Evolutionary conservation across 2,329 filamentous ascomycete genomes (phyloP).

Genomic region (Teratosphaeriaceae sp.): DNA sequence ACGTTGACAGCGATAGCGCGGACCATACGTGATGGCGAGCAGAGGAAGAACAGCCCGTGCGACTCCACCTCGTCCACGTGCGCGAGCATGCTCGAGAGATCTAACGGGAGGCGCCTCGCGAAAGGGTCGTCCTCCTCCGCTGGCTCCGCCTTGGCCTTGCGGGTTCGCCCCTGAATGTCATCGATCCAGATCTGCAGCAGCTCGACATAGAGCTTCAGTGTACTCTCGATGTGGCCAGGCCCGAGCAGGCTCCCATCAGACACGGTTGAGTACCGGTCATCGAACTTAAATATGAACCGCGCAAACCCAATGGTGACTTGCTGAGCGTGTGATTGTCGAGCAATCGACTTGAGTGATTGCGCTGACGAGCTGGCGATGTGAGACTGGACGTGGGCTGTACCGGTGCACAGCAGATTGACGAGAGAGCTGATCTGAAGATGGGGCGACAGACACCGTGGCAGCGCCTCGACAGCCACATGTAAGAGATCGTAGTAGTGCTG

Average conservation of each 20-base stretch:
- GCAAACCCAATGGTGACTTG: conserved; percentile 96
- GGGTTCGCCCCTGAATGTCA: conserved; percentile 81
- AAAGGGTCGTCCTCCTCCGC: conserved; percentile 51
- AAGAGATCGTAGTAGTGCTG: conserved; percentile 94
- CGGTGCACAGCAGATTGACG: conserved; percentile 91
- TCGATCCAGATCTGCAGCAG: conserved; percentile 96
- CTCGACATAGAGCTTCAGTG: conserved; percentile 85
- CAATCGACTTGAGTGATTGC: conserved; percentile 90
- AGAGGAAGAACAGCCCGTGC: conserved; percentile 93
- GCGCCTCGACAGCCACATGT: conserved; percentile 88
- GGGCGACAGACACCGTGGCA: conserved; percentile 86
- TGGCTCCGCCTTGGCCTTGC: conserved; percentile 60
- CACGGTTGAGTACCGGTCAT: conserved; percentile 95
- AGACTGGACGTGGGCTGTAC: conserved; percentile 87
- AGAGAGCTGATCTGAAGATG: conserved; percentile 90
- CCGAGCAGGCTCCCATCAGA: conserved; percentile 96
- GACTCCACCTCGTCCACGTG: conserved; percentile 97
- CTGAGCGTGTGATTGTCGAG: conserved; percentile 84
- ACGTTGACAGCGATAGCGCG: conserved; percentile 89
- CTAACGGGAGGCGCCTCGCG: conserved; percentile 44
- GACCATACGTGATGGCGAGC: conserved; percentile 87
- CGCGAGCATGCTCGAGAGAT: conserved; percentile 80
- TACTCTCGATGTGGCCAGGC: conserved; percentile 89
- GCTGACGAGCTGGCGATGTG: conserved; percentile 91
- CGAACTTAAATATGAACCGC: conserved; percentile 97